These are phyloP conservation scores for Penicillium freii DNA, from an alignment of 2,329 filamentous ascomycete species.

Conservation along the genomic window DNA sequence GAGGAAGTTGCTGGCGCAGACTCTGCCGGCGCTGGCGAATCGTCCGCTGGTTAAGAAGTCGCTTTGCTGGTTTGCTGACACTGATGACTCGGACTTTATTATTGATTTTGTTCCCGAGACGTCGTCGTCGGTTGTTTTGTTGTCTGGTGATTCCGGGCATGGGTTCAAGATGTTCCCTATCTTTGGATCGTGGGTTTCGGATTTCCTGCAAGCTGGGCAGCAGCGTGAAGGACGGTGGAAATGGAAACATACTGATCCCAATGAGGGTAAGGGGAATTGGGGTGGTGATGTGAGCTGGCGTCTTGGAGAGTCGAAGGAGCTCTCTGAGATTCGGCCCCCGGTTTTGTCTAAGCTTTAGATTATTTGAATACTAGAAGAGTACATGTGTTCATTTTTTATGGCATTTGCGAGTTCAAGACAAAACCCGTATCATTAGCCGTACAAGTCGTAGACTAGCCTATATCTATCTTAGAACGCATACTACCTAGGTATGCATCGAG, in stretches of 20 bases:
- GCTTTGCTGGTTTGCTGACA: slow-evolving; percentile 66
- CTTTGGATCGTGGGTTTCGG: slow-evolving; percentile 55
- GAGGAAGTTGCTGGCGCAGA: slow-evolving; percentile 51
- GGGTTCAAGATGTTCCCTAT: slow-evolving; percentile 63
- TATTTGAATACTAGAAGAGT: slow-evolving; percentile 3
- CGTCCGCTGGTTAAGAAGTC: slow-evolving; percentile 56
- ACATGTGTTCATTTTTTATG: neutral
- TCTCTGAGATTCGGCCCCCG: slow-evolving; percentile 22
- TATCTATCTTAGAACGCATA: neutral
- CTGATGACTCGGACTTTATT: slow-evolving; percentile 59
- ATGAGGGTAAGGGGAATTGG: slow-evolving; percentile 37
- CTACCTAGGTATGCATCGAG: neutral
- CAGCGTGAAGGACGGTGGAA: slow-evolving; percentile 52
- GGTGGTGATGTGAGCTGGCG: slow-evolving; percentile 52
- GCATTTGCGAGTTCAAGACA: neutral
- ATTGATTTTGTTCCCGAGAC: slow-evolving; percentile 58
- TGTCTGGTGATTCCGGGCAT: slow-evolving; percentile 61
- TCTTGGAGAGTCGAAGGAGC: slow-evolving; percentile 39
- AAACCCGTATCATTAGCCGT: neutral
- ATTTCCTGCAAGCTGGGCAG: slow-evolving; percentile 43
- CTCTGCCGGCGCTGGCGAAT: slow-evolving; percentile 54
- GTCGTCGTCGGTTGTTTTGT: slow-evolving; percentile 48
- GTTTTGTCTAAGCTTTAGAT: slow-evolving; percentile 25
- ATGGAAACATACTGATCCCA: slow-evolving; percentile 47
- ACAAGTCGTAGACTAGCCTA: neutral